These are phyloP conservation scores for Erigeron philadelphicus DNA, from an alignment of 140 eudicot species.

Conservation along the genomic window DNA sequence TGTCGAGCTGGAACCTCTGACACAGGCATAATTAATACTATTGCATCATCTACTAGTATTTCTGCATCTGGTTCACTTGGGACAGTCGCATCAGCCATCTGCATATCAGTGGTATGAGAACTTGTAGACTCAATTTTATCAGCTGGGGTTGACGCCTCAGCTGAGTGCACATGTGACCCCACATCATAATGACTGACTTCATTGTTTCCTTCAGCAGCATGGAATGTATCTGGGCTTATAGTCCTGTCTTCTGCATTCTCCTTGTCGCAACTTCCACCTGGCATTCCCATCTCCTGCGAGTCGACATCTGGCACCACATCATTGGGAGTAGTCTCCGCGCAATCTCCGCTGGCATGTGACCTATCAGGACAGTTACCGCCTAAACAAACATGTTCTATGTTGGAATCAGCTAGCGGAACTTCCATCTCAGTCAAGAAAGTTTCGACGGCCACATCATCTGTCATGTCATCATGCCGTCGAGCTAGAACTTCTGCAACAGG, in stretches of 20 bases:
- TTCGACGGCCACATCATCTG: background rate
- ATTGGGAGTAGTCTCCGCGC: background rate
- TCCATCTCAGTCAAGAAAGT: background rate
- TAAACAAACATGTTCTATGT: conserved; percentile 7
- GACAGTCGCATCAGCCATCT: background rate
- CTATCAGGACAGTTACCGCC: background rate
- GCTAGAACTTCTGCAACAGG: background rate
- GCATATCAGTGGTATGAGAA: conserved; percentile 30
- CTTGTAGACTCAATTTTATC: conserved; percentile 14
- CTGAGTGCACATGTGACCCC: conserved; percentile 13
- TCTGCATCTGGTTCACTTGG: conserved; percentile 4
- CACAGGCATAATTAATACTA: background rate
- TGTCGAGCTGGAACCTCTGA: background rate
- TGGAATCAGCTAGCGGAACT: conserved; percentile 11
- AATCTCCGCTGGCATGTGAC: conserved; percentile 15
- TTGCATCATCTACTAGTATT: background rate
- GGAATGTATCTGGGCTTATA: conserved; percentile 8
- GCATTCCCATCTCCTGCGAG: conserved; percentile 20
- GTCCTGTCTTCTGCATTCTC: conserved; percentile 12
- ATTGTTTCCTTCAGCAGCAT: conserved; percentile 20
- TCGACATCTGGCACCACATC: conserved; percentile 19
- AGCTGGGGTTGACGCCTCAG: conserved; percentile 6
- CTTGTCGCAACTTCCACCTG: conserved; percentile 14
- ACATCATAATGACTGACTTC: background rate
- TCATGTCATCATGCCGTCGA: conserved; percentile 2